Percentiles rank a stretch among this genome's conserved stretches.
These are phyloP conservation scores for Castanospermum australe DNA, from an alignment of 306 rosid genomes.

Conservation along the genomic window DNA sequence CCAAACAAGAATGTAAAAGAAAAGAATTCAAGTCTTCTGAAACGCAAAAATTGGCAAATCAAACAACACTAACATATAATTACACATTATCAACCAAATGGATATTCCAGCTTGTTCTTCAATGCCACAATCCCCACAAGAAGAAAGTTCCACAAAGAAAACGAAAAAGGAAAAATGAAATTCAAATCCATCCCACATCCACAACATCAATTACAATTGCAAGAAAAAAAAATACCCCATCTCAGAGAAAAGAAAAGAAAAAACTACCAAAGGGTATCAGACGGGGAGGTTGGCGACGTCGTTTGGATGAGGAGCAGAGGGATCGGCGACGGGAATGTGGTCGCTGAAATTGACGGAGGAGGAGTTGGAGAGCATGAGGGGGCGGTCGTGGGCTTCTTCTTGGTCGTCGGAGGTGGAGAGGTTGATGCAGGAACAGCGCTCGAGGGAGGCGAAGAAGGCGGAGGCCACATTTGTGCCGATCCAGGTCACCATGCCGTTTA, in stretches of 20 bases:
- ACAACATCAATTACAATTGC: neutral
- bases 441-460: conserved; percentile 68
- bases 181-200: neutral
- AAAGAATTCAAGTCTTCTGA: neutral
- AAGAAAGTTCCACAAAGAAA: too few relatives aligned
- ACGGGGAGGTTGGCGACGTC: conserved; percentile 53
- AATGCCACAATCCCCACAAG: neutral
- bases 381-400: conserved; percentile 21
- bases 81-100: too few relatives aligned
- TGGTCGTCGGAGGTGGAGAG: conserved; percentile 53
- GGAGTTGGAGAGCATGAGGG: conserved; percentile 19
- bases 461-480: conserved; percentile 51
- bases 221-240: neutral
- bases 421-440: conserved; percentile 64
- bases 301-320: conserved; percentile 24
- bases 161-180: neutral
- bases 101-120: neutral
- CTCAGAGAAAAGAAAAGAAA: too few relatives aligned
- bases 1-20: neutral
- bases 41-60: neutral
- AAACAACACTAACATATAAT: neutral
- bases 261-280: conserved; percentile 4
- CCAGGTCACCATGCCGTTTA: conserved; percentile 52
- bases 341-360: conserved; percentile 23
- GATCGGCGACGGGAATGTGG: too few relatives aligned